These are phyloP conservation scores for Drechslerella dactyloides DNA, from an alignment of 2,329 filamentous ascomycete species.

Conservation along the genomic window DNA sequence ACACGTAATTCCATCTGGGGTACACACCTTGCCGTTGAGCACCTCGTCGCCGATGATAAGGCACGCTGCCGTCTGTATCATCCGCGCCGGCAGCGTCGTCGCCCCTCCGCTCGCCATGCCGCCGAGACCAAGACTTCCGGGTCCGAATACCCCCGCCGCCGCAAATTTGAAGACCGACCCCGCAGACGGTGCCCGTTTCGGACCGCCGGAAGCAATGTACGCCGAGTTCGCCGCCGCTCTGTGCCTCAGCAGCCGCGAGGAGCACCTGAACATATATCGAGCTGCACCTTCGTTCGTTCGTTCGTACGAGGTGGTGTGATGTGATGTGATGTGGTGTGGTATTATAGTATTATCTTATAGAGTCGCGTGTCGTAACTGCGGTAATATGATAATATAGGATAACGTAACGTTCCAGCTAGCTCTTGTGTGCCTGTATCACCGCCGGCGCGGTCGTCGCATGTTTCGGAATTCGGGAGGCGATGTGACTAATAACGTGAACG, in stretches of 20 bases:
- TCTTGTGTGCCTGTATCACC: no score
- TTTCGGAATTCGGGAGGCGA: no score
- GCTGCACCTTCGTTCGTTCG: no score
- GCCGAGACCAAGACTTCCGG: constrained; percentile 46
- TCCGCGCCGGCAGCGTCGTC: constrained; percentile 20
- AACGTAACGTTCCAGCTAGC: no score
- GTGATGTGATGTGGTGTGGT: no score
- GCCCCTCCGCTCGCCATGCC: background rate
- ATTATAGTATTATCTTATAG: no score
- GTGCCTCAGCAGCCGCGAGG: constrained; percentile 17
- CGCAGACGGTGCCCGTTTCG: background rate
- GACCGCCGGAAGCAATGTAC: background rate
- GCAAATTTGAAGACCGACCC: no score
- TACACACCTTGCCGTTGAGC: constrained; percentile 81
- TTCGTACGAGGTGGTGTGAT: background rate
- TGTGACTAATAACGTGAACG: no score
- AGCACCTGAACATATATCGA: constrained; percentile 19
- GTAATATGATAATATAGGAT: no score
- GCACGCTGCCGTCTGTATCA: constrained; percentile 86
- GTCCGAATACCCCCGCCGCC: constrained; percentile 53
- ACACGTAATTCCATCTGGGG: no score
- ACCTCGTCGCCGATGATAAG: constrained; percentile 98
- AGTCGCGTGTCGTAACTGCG: no score
- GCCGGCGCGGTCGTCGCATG: no score
- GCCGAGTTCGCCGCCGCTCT: background rate